Evolutionary conservation across 176 grass and related monocot species (phyloP), one percentile per base, ranked within the genome.

Genomic region (Paspalum notatum): DNA sequence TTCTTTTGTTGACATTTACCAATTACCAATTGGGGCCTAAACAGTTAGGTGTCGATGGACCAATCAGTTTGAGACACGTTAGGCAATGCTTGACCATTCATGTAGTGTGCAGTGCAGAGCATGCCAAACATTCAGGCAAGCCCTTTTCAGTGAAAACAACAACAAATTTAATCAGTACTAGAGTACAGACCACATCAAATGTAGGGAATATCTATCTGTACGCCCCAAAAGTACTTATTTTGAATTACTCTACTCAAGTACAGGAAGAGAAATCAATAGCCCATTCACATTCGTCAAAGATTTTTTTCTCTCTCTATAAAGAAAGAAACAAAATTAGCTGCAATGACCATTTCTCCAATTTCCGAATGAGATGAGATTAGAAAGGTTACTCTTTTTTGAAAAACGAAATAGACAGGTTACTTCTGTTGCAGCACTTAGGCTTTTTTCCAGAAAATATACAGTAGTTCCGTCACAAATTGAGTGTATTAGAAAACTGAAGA

Each of bases 61-160:
- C 82, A 89, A 71, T 81, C 56, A 89, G 82, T 71, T 40, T 56
- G 53, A 13, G 55, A 57, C 80, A 81, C 51, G 65, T 88, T 37
- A 61, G 54, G 14, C 54, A 53, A 46, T 68, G 12, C 49, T 74
- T 80, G 76, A 80, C 87, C 60, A 45, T 75, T 75, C 44, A 32
- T 40, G 77, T 81, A 84, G 20, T 47, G 70, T 70, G 71, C 55
- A 85, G 63, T 55, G 50, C 37, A 55, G 63, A 68, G 21, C 63
- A 68, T 56, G 71, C 26, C 72, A 85, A 89, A 61, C 46, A 84
- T 80, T 80, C 46, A 41, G 66, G 24, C 22, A 71, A 61, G 16
- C 41, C 44, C 50, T 50, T 43, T 57, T 50, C 47, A 76, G 66
- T 42, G 80, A 87, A 83, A 84, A 84, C 26, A 57, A 64, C 84